Evolutionary conservation across 139 green algal species (phyloP).

Genomic region (Astrephomene gubernaculifera): DNA sequence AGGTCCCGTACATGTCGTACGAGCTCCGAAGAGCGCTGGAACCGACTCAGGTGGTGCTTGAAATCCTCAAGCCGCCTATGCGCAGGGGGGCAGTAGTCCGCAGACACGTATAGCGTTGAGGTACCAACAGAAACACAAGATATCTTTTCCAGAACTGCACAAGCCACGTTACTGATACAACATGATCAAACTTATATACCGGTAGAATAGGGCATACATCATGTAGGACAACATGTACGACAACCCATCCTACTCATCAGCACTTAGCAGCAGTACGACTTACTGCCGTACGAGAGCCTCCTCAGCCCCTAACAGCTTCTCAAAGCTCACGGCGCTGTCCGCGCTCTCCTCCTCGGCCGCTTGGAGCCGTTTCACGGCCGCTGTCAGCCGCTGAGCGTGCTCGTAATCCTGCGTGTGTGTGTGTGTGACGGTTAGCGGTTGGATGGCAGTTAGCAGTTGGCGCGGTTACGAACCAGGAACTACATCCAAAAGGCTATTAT

Average conservation of each 20-base stretch:
- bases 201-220: neutral
- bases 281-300: conserved; percentile 22
- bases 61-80: conserved; percentile 22
- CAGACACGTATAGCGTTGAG: neutral
- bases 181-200: neutral
- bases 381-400: neutral
- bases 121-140: too few relatives aligned
- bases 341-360: neutral
- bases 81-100: too few relatives aligned
- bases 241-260: neutral
- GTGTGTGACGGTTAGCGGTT: neutral
- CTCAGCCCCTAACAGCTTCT: conserved; percentile 19
- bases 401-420: conserved; percentile 26
- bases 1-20: neutral
- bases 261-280: neutral
- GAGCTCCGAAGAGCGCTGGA: conserved; percentile 3
- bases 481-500: neutral
- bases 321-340: neutral
- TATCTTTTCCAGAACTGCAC: neutral
- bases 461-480: neutral
- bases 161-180: neutral
- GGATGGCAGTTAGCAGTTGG: neutral
- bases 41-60: neutral
- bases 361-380: neutral
- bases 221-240: neutral